A percentile compares a stretch with the other conserved stretches of the same genome.
Evolutionary conservation across 345 rosid genomes (phyloP).

Genomic region (Streptanthus diversifolius): DNA sequence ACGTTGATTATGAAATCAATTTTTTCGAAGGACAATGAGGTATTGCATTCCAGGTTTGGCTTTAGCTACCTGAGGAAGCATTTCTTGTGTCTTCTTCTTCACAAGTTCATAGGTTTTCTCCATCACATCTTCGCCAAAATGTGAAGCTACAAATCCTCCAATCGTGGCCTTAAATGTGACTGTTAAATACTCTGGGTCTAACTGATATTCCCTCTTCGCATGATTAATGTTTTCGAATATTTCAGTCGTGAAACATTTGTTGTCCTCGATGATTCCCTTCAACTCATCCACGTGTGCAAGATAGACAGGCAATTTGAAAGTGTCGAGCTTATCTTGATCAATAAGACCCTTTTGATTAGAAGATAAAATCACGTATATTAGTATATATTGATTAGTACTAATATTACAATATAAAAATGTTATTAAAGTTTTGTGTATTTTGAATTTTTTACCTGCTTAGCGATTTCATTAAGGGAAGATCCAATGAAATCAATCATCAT

Average conservation of each 20-base stretch:
- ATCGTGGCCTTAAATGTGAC: not conserved
- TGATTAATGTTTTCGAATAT: not conserved
- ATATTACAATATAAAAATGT: not conserved
- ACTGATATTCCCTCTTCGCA: not conserved
- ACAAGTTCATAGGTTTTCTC: not conserved
- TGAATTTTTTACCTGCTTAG: constrained; percentile 7
- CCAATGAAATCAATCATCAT: constrained; percentile 22
- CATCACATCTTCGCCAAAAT: not conserved
- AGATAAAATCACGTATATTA: not conserved
- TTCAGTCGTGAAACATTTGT: not conserved
- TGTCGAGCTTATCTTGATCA: not conserved
- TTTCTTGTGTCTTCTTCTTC: not conserved
- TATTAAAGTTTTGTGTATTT: not conserved
- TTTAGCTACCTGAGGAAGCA: not conserved
- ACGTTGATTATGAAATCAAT: not conserved
- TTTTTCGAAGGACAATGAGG: not conserved
- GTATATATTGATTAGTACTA: not conserved
- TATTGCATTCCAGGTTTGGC: not conserved
- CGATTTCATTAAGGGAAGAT: constrained; percentile 11
- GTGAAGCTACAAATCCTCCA: not conserved
- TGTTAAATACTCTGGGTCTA: not conserved
- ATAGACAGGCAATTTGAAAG: not conserved
- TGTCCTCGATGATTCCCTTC: not conserved
- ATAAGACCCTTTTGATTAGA: not conserved
- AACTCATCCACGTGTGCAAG: not conserved